Base-by-base conservation (phyloP, 2,329 filamentous ascomycete species). In the Ophiostoma pallidulum region DNA sequence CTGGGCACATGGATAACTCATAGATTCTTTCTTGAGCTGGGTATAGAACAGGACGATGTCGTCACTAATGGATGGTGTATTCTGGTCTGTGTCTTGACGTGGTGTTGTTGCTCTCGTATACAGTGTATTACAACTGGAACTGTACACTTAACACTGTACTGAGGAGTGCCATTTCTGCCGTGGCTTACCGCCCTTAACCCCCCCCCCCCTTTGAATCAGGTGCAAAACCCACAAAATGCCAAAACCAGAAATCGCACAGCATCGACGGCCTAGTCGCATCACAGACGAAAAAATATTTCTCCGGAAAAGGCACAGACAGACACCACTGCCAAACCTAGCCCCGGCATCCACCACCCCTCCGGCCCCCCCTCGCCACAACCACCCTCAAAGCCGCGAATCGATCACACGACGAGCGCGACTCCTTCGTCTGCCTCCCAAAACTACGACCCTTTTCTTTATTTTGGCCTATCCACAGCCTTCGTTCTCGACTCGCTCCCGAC, bases 251-350 rank as follows among this genome's bases (percentile, higher is more conserved):
- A 50, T 38, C 48, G 38, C 42, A 46, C 47, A 49, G 47, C 41
- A 45, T 40, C 37, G 31, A 18, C 42, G 24, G 24, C 19, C 28
- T 26, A 33, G 32, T 32, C 19, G 32, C 26, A 29, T 29, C 29
- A 33, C 43, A 19, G 24, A 26, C 47, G 42, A 46, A 49, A 49
- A 49, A 49, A 38, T 45, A 50, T 47, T 50, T 33, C 39, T 47
- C 48, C 44, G 44, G 44, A 47, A 47, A 37, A 43, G 48, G 40
- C 44, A 47, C 47, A 50, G 47, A 43, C 44, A 32, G 42, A 26
- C 19, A n/a, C 24, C 29, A 29, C 14, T 19, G 8, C 37, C 38
- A 45, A 37, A 29, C 41, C 47, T 37, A 37, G 19, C 18, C 46
- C 16, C 38, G 35, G 20, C 20, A 20, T 42, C 36, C 26, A 35